Evolutionary conservation across 2,329 filamentous ascomycete species (phyloP).

Genomic region (Aspergillus niger): DNA sequence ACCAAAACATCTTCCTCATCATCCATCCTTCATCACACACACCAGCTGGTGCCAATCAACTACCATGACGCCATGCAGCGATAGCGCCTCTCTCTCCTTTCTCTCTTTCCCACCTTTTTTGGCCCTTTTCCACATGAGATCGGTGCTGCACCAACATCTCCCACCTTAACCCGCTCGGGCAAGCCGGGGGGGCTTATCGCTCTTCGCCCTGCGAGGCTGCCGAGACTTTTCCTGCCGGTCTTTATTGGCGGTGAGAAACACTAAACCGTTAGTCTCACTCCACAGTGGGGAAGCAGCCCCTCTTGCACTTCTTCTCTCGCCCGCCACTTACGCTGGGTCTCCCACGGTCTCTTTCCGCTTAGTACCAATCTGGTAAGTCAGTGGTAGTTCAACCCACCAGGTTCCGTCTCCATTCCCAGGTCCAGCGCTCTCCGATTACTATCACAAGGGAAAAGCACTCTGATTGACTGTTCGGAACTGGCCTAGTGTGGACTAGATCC

Average conservation of each 20-base stretch:
- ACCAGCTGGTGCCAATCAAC: constrained; percentile 15
- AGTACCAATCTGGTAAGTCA: too few species aligned
- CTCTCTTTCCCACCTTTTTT: too few species aligned
- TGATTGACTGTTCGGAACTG: too few species aligned
- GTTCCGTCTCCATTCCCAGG: too few species aligned
- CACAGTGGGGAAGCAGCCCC: background rate
- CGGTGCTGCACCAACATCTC: background rate
- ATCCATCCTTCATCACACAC: background rate
- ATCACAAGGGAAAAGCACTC: too few species aligned
- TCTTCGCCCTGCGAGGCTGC: constrained; percentile 26
- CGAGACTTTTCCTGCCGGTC: constrained; percentile 8
- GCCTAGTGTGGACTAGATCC: too few species aligned
- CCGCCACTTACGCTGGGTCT: background rate
- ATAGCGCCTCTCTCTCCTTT: too few species aligned
- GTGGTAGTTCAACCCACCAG: too few species aligned
- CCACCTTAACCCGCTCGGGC: background rate
- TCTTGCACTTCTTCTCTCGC: too few species aligned
- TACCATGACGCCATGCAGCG: background rate
- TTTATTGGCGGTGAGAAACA: constrained; percentile 1
- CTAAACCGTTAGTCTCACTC: background rate
- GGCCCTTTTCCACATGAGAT: background rate
- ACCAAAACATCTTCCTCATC: too few species aligned
- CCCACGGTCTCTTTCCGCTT: background rate
- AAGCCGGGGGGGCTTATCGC: background rate
- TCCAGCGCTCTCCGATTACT: too few species aligned